Conservation (phyloP, 805 yeast genomes). For the Myxozyma geophila region DNA sequence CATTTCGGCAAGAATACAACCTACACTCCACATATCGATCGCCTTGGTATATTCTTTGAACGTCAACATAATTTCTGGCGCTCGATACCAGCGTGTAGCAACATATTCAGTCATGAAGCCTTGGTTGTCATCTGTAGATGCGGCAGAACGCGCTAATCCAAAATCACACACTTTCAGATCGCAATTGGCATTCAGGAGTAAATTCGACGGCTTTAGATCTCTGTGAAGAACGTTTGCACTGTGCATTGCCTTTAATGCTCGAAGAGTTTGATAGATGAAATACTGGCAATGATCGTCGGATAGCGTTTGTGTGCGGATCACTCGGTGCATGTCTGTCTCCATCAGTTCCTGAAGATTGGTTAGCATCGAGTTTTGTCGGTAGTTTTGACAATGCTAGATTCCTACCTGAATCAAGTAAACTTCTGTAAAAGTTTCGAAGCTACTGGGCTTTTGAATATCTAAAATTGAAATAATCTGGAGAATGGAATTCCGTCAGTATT, state of each 20-base stretch:
- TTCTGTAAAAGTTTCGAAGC: conserved; percentile 76
- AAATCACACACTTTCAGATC: conserved; percentile 94
- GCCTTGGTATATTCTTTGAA: conserved; percentile 93
- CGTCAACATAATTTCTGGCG: conserved; percentile 96
- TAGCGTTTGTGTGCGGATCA: conserved; percentile 77
- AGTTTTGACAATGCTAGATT: not conserved
- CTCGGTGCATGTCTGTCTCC: conserved; percentile 86
- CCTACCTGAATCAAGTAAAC: conserved; percentile 64
- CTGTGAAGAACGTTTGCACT: conserved; percentile 93
- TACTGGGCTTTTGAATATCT: conserved; percentile 84
- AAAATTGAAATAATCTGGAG: conserved; percentile 73
- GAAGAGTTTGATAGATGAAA: conserved; percentile 85
- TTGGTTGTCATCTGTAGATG: conserved; percentile 62
- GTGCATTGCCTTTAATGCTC: conserved; percentile 90
- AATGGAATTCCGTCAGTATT: not conserved
- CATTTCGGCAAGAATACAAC: conserved; percentile 93
- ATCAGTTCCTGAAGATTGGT: conserved; percentile 69
- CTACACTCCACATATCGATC: conserved; percentile 96
- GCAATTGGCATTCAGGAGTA: conserved; percentile 86
- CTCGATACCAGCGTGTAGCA: conserved; percentile 97
- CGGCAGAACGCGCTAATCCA: conserved; percentile 78
- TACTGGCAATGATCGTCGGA: conserved; percentile 94
- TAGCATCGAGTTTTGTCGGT: not conserved
- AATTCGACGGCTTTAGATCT: conserved; percentile 87
- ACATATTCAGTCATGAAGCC: conserved; percentile 96